Evolutionary conservation across 2,329 filamentous ascomycete species (phyloP).

Genomic region (Botrytis fabae): DNA sequence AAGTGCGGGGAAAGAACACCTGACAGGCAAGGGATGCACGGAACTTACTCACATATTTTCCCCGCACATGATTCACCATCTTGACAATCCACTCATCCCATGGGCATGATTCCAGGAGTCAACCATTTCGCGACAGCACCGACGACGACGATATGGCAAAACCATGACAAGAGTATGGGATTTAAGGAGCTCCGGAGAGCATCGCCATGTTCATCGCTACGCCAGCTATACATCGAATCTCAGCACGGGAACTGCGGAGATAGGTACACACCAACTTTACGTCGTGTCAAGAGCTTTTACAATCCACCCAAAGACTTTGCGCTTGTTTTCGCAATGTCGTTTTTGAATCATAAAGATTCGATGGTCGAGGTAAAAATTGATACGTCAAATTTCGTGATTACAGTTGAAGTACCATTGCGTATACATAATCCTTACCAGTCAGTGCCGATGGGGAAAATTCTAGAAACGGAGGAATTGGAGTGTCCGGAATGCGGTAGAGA

Average conservation of each 20-base stretch:
- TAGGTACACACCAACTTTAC: conserved; percentile 12
- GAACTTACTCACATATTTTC: conserved; percentile 13
- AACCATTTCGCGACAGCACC: not conserved
- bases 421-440: not conserved
- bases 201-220: conserved; percentile 21
- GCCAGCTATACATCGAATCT: conserved; percentile 16
- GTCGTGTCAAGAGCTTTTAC: conserved; percentile 22
- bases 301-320: not conserved
- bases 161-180: conserved; percentile 10
- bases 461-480: conserved; percentile 17
- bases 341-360: not conserved
- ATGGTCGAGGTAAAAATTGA: conserved; percentile 15
- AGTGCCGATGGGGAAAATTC: not conserved
- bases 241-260: conserved; percentile 8
- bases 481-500: conserved; percentile 21
- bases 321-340: not conserved
- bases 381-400: conserved; percentile 13
- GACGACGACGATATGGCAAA: not conserved
- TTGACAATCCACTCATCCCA: conserved; percentile 5
- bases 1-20: conserved; percentile 16
- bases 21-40: conserved; percentile 19
- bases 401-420: conserved; percentile 16
- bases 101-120: conserved; percentile 17
- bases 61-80: conserved; percentile 22
- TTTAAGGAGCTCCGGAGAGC: conserved; percentile 10